phyloP scores from a whole-genome alignment of 2,329 filamentous ascomycete genomes.

The Xylaria multiplex region DNA sequence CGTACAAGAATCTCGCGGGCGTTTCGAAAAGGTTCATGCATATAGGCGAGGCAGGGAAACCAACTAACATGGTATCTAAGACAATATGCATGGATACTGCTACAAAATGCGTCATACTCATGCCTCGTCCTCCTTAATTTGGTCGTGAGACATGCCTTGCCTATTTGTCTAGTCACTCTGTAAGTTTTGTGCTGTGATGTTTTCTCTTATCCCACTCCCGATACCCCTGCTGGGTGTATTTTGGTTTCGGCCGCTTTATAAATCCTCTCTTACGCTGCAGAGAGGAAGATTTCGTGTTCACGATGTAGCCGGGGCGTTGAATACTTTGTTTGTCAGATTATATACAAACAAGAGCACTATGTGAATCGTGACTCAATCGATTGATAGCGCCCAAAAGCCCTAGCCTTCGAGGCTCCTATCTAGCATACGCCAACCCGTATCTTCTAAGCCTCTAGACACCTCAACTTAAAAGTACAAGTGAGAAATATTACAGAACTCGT shows the following conservation, averaged over 20 bases:
- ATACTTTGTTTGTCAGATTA: not conserved
- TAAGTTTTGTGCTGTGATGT: not conserved
- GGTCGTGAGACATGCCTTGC: not conserved
- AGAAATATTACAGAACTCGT: constrained; percentile 24
- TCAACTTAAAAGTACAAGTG: not conserved
- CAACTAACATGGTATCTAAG: not conserved
- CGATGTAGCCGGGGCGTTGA: too few relatives aligned
- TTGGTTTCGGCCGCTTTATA: not conserved
- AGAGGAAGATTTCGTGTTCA: too few relatives aligned
- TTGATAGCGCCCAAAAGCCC: too few relatives aligned
- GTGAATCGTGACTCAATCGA: constrained; percentile 2
- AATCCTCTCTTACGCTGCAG: not conserved
- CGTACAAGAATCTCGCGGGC: too few relatives aligned
- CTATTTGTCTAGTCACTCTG: not conserved
- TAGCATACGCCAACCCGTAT: constrained; percentile 1
- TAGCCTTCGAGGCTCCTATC: constrained; percentile 14
- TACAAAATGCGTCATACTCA: too few relatives aligned
- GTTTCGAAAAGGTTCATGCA: too few relatives aligned
- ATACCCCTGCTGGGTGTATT: not conserved
- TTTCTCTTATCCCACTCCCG: not conserved
- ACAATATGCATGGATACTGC: constrained; percentile 6
- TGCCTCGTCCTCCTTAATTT: not conserved
- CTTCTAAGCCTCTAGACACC: not conserved
- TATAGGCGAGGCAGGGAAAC: too few relatives aligned
- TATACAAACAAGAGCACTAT: not conserved